Base-by-base conservation (phyloP, 1,139 yeast genomes). In the Debaryomyces nepalensis region DNA sequence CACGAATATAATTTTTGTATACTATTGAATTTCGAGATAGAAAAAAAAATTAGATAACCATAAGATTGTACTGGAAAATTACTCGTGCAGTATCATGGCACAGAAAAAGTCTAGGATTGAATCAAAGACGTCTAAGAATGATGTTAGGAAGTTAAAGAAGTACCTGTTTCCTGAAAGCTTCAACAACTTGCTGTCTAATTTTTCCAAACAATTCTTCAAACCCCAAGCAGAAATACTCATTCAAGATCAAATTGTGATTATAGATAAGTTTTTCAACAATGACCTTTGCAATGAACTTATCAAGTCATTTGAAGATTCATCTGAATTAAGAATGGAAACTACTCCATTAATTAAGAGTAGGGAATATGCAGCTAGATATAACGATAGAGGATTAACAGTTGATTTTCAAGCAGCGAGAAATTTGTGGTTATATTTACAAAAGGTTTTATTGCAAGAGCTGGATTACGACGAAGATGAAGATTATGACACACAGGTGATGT, bases 281-380 rank as follows among this genome's bases (percentile, higher is more conserved):
- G 66, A 66, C 8, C 55, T 73, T 29, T 78, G 85, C 50, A 61
- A 67, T 35, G 75, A 72, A 39, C 57, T 81, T 33, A 68, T 79
- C 27, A 50, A 54, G 11, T 64, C 72, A 6, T 70, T 79, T 44
- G 59, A 58, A 37, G 46, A 51, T 3, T 40, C 43, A 9, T 18
- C 32, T 9, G 52, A 58, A 4, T 51, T 72, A 26, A 49, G 54
- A 3, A 51, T 80, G 30, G 80, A 73, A 45, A 75, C 81, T 0
- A 79, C 84, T 0, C 80, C 80, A 0, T 49, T 73, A 35, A 58
- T 69, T 16, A 78, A 77, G 45, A 70, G 76, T 32, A 77, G 67
- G 49, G 77, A 71, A 14, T 82, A 81, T 51, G 87, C 87, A 2
- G 79, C 81, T 0, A 62, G 88, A 26, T 74, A 73, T 30, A 82